Evolutionary conservation across 306 rosid genomes (phyloP).

Genomic region (Lathyrus aphaca): DNA sequence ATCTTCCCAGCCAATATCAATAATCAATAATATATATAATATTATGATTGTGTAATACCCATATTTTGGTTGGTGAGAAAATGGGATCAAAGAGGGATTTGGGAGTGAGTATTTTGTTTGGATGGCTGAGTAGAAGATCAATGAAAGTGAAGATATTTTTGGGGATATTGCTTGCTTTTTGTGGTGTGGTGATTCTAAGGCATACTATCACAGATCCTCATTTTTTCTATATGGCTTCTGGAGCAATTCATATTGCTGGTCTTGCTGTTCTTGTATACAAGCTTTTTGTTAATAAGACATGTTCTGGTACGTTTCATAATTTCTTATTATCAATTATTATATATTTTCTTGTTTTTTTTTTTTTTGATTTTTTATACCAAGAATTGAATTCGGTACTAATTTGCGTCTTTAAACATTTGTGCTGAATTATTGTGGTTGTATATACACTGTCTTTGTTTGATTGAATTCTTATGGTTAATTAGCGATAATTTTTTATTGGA

Average conservation of each 20-base stretch:
- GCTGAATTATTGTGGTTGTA: neutral
- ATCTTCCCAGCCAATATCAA: neutral
- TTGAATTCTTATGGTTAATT: too few species aligned
- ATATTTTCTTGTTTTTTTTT: neutral
- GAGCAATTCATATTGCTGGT: constrained; percentile 56
- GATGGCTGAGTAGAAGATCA: constrained; percentile 55
- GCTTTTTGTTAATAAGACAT: constrained; percentile 71
- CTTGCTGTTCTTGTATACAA: constrained; percentile 63
- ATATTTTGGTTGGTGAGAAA: neutral
- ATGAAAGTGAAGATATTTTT: constrained; percentile 53
- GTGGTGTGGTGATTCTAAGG: constrained; percentile 52
- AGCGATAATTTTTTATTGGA: too few species aligned
- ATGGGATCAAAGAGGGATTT: constrained; percentile 64
- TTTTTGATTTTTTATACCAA: too few species aligned
- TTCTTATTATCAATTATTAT: neutral
- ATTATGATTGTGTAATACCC: neutral
- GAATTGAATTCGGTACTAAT: neutral
- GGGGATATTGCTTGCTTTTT: constrained; percentile 46
- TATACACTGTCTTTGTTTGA: too few species aligned
- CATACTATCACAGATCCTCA: constrained; percentile 36
- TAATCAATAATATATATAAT: neutral
- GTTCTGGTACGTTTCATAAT: constrained; percentile 60
- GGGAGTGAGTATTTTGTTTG: constrained; percentile 40
- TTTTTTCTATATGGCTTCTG: constrained; percentile 55
- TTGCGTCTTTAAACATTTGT: neutral